Evolutionary conservation across 208 protist genomes (phyloP).

Genomic region (Trypanosoma lewisi): DNA sequence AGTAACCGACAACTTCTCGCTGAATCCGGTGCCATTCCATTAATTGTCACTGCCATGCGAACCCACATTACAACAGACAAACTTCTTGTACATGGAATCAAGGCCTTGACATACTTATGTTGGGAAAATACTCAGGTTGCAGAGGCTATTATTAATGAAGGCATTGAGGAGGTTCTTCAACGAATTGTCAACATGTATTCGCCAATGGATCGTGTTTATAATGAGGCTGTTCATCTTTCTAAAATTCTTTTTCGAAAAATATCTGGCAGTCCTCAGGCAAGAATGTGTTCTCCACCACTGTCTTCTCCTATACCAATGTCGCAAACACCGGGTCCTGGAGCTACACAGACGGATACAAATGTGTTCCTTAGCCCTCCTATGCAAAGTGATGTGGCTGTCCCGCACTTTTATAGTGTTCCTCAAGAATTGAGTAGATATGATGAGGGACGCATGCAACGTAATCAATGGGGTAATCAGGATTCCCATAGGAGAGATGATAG

Average conservation of each 20-base stretch:
- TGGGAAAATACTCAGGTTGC: slow-evolving; percentile 89
- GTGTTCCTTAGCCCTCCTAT: slow-evolving; percentile 55
- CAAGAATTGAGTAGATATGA: slow-evolving; percentile 22
- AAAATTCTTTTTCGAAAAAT: slow-evolving; percentile 90
- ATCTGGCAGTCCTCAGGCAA: slow-evolving; percentile 52
- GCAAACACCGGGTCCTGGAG: slow-evolving; percentile 44
- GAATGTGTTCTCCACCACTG: slow-evolving; percentile 69
- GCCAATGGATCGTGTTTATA: slow-evolving; percentile 66
- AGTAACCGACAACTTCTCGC: slow-evolving; percentile 83
- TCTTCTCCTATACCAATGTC: slow-evolving; percentile 74
- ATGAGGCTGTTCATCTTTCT: slow-evolving; percentile 85
- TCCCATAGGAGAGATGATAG: slow-evolving; percentile 15
- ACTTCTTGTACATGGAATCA: slow-evolving; percentile 88
- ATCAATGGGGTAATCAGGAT: slow-evolving; percentile 21
- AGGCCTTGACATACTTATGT: slow-evolving; percentile 91
- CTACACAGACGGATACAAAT: slow-evolving; percentile 15
- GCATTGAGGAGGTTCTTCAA: slow-evolving; percentile 76
- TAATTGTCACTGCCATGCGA: slow-evolving; percentile 86
- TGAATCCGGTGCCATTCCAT: slow-evolving; percentile 80
- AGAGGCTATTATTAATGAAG: slow-evolving; percentile 80
- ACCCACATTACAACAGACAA: slow-evolving; percentile 82
- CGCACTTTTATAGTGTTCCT: slow-evolving; percentile 21
- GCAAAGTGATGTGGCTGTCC: slow-evolving; percentile 29
- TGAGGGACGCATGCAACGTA: slow-evolving; percentile 16
- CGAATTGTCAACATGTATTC: slow-evolving; percentile 68